Evolutionary conservation across 352 stramenopile species (phyloP), one percentile per base, ranked within the genome.

Genomic region (Phytophthora kernoviae): DNA sequence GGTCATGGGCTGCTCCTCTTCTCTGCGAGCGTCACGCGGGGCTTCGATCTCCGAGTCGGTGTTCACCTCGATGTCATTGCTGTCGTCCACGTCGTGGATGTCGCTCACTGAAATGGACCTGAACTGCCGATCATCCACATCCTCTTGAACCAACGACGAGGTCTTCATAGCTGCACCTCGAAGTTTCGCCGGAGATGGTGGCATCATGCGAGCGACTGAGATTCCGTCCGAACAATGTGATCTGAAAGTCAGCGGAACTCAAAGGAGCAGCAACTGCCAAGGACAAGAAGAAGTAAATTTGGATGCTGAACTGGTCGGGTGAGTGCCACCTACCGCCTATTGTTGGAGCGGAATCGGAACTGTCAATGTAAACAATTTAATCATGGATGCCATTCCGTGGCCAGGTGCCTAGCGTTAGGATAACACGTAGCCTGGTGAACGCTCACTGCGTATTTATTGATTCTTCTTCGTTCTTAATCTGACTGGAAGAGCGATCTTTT

Each of bases 1-100:
- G 3, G 58, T 68, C 67, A 73, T 74, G 37, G 69, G 57, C 18
- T 71, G 59, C 26, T 73, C 59, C 12, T 73, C 60, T 34, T 73
- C 65, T 48, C 43, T 47, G 21, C 54, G 43, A 15, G 18, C 2
- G 46, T 55, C 18, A 15, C 48, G 53, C 21, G 49, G n/a, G 5
- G 47, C 22, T 4, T 73, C 59, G 21, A 60, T 54, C 9, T 73
- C 63, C 26, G 39, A 51, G 15, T 72, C 59, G 6, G 41, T 15
- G 6, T 66, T 65, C 42, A 69, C 50, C 47, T 73, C 65, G 15
- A 68, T 66, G 36, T 69, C 65, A 40, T 61, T 61, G 54, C 49
- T 48, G 18, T 69, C 59, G 39, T 65, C 49, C 2, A 69, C n/a
- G 15, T 70, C 55, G 46, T 50, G 50, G 30, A 52, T 44, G 17